Evolutionary conservation across 139 green algal genomes (phyloP).

Genomic region (Volvox africanus): DNA sequence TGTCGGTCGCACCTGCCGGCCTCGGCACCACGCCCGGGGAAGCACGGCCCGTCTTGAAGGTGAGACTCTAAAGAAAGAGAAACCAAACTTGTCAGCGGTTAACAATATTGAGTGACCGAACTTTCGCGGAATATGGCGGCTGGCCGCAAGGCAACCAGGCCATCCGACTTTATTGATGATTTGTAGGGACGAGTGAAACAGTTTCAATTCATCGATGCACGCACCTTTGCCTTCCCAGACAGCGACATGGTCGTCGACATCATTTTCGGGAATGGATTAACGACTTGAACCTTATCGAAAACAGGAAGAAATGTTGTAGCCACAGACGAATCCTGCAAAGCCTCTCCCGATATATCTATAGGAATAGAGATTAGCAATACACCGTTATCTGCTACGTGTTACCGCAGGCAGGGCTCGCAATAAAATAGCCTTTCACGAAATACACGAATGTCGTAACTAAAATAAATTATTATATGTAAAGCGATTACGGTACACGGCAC

Average conservation of each 20-base stretch:
- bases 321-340: too few species aligned
- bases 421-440: too few species aligned
- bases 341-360: too few species aligned
- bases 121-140: not conserved
- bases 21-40: not conserved
- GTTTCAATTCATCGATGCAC: not conserved
- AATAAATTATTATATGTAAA: too few species aligned
- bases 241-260: not conserved
- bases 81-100: not conserved
- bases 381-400: too few species aligned
- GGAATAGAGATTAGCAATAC: too few species aligned
- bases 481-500: too few species aligned
- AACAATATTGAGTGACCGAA: not conserved
- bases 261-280: not conserved
- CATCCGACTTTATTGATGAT: not conserved
- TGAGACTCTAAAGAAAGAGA: not conserved
- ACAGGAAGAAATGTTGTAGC: too few species aligned
- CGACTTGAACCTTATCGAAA: not conserved
- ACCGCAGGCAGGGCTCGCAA: too few species aligned
- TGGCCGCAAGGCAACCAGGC: slow-evolving; percentile 3
- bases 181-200: too few species aligned
- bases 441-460: too few species aligned
- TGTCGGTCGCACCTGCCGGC: slow-evolving; percentile 23
- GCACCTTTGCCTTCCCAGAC: not conserved
- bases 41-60: not conserved